Percentiles rank a stretch among this genome's conserved stretches.
Evolutionary conservation across 495 filamentous ascomycete species (phyloP).

Genomic region (Rusavskia elegans): DNA sequence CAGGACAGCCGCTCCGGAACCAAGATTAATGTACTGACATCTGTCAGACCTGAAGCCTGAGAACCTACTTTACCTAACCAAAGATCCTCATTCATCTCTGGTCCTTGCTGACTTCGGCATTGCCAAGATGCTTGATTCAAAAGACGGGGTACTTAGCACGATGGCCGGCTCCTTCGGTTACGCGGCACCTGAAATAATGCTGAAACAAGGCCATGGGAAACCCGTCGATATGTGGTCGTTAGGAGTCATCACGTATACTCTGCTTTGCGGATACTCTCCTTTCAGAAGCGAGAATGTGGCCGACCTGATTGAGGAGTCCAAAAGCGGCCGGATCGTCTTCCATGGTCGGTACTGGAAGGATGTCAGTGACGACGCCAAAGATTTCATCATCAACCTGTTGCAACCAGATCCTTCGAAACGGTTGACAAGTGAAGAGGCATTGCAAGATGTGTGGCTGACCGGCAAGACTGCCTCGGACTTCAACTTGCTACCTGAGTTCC

Average conservation of each 20-base stretch:
- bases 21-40: background rate
- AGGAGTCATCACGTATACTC: slow-evolving; percentile 95
- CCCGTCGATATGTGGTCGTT: slow-evolving; percentile 99
- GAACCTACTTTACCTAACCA: slow-evolving; percentile 87
- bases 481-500: slow-evolving; percentile 94
- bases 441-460: slow-evolving; percentile 79
- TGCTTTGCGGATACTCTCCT: slow-evolving; percentile 97
- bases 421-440: slow-evolving; percentile 64
- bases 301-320: slow-evolving; percentile 93
- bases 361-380: slow-evolving; percentile 88
- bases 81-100: slow-evolving; percentile 57
- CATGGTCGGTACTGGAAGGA: slow-evolving; percentile 98
- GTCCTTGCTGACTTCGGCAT: slow-evolving; percentile 98
- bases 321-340: slow-evolving; percentile 77
- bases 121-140: slow-evolving; percentile 89
- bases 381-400: slow-evolving; percentile 75
- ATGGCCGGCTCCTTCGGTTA: slow-evolving; percentile 99
- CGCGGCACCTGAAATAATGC: slow-evolving; percentile 95
- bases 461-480: slow-evolving; percentile 83
- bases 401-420: slow-evolving; percentile 65
- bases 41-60: slow-evolving; percentile 86
- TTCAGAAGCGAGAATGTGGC: slow-evolving; percentile 89
- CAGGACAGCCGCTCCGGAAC: background rate
- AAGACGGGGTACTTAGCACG: slow-evolving; percentile 82
- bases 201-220: slow-evolving; percentile 93